Conservation (phyloP, 257 asterid genomes). For the Leonotis leonurus region DNA sequence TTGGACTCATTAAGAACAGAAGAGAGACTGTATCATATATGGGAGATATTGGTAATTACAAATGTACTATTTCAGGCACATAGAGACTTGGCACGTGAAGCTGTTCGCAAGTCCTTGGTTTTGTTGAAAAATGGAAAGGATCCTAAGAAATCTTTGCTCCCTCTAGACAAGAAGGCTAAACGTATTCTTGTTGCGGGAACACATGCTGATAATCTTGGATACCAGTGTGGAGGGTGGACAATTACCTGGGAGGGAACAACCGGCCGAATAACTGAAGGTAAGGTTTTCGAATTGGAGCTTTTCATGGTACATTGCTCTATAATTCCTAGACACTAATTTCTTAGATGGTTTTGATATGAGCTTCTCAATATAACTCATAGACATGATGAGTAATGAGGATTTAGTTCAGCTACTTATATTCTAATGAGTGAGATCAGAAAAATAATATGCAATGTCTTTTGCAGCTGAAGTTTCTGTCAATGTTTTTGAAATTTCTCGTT, state of each 20-base stretch:
- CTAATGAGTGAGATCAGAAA: neutral
- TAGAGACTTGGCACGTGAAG: constrained; percentile 53
- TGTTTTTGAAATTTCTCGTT: neutral
- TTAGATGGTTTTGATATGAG: neutral
- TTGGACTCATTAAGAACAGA: neutral
- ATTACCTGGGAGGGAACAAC: constrained; percentile 76
- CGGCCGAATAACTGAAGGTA: constrained; percentile 89
- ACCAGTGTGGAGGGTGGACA: constrained; percentile 98
- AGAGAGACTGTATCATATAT: neutral
- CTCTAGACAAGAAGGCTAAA: constrained; percentile 66
- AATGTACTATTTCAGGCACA: constrained; percentile 24
- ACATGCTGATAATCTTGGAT: constrained; percentile 97
- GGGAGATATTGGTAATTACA: constrained; percentile 2
- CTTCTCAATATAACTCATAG: neutral
- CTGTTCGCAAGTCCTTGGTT: constrained; percentile 73
- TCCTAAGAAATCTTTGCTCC: constrained; percentile 68
- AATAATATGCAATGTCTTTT: neutral
- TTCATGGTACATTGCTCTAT: neutral
- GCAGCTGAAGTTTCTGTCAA: neutral
- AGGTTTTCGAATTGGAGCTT: neutral
- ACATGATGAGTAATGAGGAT: neutral
- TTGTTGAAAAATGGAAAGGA: constrained; percentile 89
- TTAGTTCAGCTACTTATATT: neutral
- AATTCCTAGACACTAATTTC: neutral
- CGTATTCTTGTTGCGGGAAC: constrained; percentile 77